Percentiles rank a stretch among this genome's conserved stretches.
phyloP scores from a whole-genome alignment of 805 yeast genomes.

The Candida insectalens region DNA sequence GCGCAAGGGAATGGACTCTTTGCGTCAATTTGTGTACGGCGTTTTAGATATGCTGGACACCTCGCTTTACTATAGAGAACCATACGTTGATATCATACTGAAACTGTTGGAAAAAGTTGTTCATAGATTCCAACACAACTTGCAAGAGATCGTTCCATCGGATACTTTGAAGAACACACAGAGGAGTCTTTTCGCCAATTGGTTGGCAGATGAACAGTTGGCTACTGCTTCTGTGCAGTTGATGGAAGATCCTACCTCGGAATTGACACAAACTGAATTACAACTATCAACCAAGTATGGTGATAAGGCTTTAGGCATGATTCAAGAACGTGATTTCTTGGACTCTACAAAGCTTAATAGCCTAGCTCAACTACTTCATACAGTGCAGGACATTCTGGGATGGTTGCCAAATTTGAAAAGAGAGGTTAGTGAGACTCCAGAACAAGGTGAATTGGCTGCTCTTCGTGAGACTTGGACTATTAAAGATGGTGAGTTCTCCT shows the following conservation, averaged over 20 bases:
- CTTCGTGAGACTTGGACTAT: constrained; percentile 24
- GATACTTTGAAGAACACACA: constrained; percentile 7
- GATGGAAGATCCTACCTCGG: constrained; percentile 11
- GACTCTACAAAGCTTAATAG: constrained; percentile 37
- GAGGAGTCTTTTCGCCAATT: constrained; percentile 14
- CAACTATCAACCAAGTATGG: constrained; percentile 19
- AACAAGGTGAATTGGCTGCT: constrained; percentile 9
- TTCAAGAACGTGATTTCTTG: constrained; percentile 36
- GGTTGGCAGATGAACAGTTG: constrained; percentile 28
- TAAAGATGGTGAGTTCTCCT: constrained; percentile 6
- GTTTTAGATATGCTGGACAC: constrained; percentile 49
- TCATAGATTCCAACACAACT: constrained; percentile 23
- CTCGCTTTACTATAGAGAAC: constrained; percentile 46
- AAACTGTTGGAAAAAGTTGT: constrained; percentile 31
- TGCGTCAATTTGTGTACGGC: constrained; percentile 33
- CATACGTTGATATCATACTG: constrained; percentile 38
- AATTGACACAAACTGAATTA: constrained; percentile 20
- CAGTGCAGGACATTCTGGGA: constrained; percentile 44
- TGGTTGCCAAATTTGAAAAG: constrained; percentile 54
- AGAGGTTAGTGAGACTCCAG: constrained; percentile 15
- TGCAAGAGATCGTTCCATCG: constrained; percentile 16
- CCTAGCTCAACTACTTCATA: constrained; percentile 41
- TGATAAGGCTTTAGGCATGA: constrained; percentile 20
- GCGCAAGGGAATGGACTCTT: constrained; percentile 30
- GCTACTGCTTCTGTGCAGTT: constrained; percentile 22